Conservation (phyloP, 495 filamentous ascomycete genomes). For the Tuber borchii region DNA sequence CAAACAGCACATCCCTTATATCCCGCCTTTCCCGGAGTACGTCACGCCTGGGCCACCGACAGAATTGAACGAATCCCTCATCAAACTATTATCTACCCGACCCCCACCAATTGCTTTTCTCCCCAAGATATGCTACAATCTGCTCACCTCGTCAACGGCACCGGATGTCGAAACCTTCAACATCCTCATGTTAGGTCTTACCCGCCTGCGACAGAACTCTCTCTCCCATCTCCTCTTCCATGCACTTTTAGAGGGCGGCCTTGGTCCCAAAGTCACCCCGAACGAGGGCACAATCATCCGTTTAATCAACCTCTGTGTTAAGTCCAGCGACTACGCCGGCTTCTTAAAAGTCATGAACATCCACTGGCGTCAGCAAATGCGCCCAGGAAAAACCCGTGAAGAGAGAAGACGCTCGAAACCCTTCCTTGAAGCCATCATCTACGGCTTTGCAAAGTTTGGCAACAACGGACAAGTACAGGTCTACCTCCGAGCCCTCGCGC, state of each 20-base stretch:
- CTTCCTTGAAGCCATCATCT: constrained; percentile 26
- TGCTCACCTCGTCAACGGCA: constrained; percentile 53
- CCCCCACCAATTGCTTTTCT: constrained; percentile 25
- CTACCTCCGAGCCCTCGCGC: constrained; percentile 22
- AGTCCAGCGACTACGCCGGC: constrained; percentile 27
- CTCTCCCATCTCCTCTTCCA: constrained; percentile 51
- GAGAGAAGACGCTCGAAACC: constrained; percentile 23
- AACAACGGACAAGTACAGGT: constrained; percentile 18
- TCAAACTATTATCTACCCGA: constrained; percentile 29
- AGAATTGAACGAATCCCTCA: constrained; percentile 30
- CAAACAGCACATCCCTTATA: constrained; percentile 15
- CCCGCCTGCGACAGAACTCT: constrained; percentile 47
- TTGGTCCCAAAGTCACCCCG: constrained; percentile 23
- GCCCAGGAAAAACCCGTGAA: constrained; percentile 11
- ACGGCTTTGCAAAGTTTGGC: constrained; percentile 35
- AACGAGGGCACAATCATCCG: constrained; percentile 33
- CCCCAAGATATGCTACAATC: constrained; percentile 59
- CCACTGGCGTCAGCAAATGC: constrained; percentile 23
- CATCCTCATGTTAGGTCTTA: constrained; percentile 55
- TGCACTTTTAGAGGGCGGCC: constrained; percentile 22
- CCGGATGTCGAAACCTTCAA: constrained; percentile 63
- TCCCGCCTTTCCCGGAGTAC: constrained; percentile 39
- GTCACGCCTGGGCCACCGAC: not conserved
- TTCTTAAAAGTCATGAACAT: constrained; percentile 29
- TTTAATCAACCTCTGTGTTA: constrained; percentile 37